A percentile compares a stretch with the other conserved stretches of the same genome.
phyloP scores from a whole-genome alignment of 192 early-diverging fungal genomes.

The Chytriomyces sp. region DNA sequence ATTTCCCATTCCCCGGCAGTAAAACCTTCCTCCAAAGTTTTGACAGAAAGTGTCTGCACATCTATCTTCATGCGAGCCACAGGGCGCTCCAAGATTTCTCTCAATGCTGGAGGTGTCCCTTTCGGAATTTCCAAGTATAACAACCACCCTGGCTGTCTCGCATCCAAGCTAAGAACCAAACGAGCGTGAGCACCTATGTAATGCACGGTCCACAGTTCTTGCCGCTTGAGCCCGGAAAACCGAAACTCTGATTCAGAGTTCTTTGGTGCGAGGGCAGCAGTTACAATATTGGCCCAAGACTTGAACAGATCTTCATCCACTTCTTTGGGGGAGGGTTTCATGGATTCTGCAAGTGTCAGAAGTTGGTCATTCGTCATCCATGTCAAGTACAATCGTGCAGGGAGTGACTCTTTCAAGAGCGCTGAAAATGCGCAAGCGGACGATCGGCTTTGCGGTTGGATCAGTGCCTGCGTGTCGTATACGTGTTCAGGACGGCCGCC shows the following conservation, averaged over 20 bases:
- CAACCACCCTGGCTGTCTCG: slow-evolving; percentile 35
- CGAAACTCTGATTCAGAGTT: slow-evolving; percentile 35
- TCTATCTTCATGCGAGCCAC: slow-evolving; percentile 44
- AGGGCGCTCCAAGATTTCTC: slow-evolving; percentile 41
- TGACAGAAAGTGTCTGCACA: neutral
- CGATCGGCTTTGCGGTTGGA: neutral
- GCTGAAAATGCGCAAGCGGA: slow-evolving; percentile 38
- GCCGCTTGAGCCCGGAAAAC: slow-evolving; percentile 42
- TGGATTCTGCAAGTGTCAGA: slow-evolving; percentile 5
- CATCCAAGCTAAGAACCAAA: slow-evolving; percentile 44
- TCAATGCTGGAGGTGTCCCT: slow-evolving; percentile 16
- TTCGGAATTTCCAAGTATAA: slow-evolving; percentile 36
- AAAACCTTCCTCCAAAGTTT: slow-evolving; percentile 9
- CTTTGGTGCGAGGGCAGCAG: slow-evolving; percentile 9
- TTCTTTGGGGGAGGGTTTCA: slow-evolving; percentile 3
- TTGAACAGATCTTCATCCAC: slow-evolving; percentile 3
- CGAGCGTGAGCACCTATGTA: slow-evolving; percentile 39
- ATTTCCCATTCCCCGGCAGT: slow-evolving; percentile 44
- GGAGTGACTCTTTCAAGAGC: slow-evolving; percentile 37
- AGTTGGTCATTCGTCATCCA: slow-evolving; percentile 39
- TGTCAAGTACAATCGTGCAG: slow-evolving; percentile 38
- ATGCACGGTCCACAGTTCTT: slow-evolving; percentile 42
- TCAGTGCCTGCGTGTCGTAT: slow-evolving; percentile 23
- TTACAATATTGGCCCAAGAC: slow-evolving; percentile 32
- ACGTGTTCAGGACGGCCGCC: slow-evolving; percentile 52